Evolutionary conservation across 768 basidiomycete genomes (phyloP), one percentile per base, ranked within the genome.

Genomic region (Dacryopinax spathularia): DNA sequence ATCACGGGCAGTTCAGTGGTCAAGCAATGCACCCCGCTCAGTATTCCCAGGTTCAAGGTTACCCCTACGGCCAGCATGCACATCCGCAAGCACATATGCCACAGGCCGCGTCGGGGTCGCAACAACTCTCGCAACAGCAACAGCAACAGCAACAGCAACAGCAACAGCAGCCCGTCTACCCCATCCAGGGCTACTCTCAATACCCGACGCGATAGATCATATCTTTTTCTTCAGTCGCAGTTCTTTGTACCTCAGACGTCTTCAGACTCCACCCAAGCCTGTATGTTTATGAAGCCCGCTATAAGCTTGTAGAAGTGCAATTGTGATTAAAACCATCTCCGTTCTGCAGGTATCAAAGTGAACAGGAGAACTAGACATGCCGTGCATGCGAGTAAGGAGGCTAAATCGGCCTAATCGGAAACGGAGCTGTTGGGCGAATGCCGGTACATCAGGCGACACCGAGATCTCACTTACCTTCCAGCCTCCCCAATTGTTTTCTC

Each of bases 401-500:
- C n/a, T 2, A 34, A 44, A 3, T 25, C 20, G 33, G 37, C 37
- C 15, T 25, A 25, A 13, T 59, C 13, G 27, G 48, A 59, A 59
- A 13, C 22, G 25, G 27, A 25, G 48, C 12, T 15, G 15, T 13
- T 15, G 48, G 29, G 34, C 22, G 63, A 6, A n/a, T n/a, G n/a
- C n/a, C n/a, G n/a, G n/a, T n/a, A n/a, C n/a, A n/a, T n/a, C n/a
- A n/a, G n/a, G n/a, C n/a, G n/a, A n/a, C n/a, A n/a, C n/a, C n/a
- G n/a, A 37, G 36, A 60, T 31, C 20, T 35, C 61, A 62, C 65
- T 39, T 33, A 60, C 67, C 89, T 60, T 85, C 84, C 65, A 96
- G 76, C 74, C 82, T 81, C 70, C 91, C 90, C 76, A 96, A 72
- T 73, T 93, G 85, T 73, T 84, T 85, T 76, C 88, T 91, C 20